Percentiles rank a stretch among this genome's conserved stretches.
Conservation (phyloP, 2,329 filamentous ascomycete species). For the Calonectria pseudoreteaudii region DNA sequence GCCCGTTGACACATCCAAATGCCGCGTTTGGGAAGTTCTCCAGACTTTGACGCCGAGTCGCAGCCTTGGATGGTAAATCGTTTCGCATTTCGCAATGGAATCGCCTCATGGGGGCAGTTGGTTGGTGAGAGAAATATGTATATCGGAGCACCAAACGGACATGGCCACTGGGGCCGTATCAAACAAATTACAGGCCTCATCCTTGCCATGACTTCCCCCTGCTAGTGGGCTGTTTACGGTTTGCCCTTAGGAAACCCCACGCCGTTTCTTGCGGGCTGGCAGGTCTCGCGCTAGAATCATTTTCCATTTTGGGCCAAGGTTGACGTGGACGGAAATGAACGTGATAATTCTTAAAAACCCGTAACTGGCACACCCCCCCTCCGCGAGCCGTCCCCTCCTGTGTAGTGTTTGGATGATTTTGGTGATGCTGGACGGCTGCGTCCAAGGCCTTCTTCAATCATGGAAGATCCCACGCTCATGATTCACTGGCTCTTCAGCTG, state of each 20-base stretch:
- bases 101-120: too few relatives aligned
- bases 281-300: not conserved
- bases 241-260: not conserved
- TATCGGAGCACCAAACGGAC: not conserved
- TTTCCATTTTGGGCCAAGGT: not conserved
- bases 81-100: not conserved
- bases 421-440: not conserved
- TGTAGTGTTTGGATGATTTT: not conserved
- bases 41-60: not conserved
- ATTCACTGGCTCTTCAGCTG: conserved; percentile 30
- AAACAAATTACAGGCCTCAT: not conserved
- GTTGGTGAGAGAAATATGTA: not conserved
- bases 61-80: not conserved
- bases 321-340: conserved; percentile 2
- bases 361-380: not conserved
- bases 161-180: not conserved
- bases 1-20: not conserved
- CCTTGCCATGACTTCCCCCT: not conserved
- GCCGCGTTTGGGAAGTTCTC: not conserved
- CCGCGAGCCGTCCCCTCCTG: not conserved
- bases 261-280: not conserved
- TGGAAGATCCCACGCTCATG: conserved; percentile 31
- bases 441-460: conserved; percentile 1
- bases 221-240: not conserved
- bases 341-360: conserved; percentile 2